Base-by-base conservation (phyloP, 768 basidiomycete genomes). In the Mrakia frigida region DNA sequence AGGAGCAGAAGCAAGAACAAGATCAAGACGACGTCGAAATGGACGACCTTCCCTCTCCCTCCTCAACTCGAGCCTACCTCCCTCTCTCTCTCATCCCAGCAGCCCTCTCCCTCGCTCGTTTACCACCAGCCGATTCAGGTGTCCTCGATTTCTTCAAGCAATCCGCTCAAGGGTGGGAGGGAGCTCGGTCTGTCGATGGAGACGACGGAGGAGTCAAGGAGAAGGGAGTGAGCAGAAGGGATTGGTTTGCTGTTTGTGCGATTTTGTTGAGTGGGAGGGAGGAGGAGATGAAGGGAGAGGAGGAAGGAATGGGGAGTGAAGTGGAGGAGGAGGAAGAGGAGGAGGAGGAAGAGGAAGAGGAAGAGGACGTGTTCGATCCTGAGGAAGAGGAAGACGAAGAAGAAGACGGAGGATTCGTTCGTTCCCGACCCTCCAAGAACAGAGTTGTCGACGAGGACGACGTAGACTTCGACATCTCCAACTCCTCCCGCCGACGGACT, bases 121-220 rank as follows among this genome's bases (percentile, higher is more conserved):
- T 77, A 0, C 76, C 76, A 4, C 71, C 76, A 0, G 31, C 59
- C 1, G 76, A 77, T 31, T 46, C 70, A 1, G 70, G 65, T 35
- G 71, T 77, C n/a, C 70, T 77, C 50, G 76, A 43, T 3, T 77
- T 77, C 63, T 77, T 77, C 61, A 63, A 71, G 37, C 76, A 77
- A 52, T 77, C 76, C 18, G 76, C 76, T 2, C 52, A 68, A 39
- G 76, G 76, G 10, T 77, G 76, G 76, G 63, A 43, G 25, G 73
- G 59, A 35, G 73, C 59, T 31, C n/a, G 18, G 16, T 25, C 33
- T 21, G 28, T 3, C 16, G 50, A 39, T 0, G 70, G 35, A 28
- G 56, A 16, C 3, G 75, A 35, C 1, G 75, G 23, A 6, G 39
- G 35, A 11, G 14, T 10, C 13, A 46, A 59, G 25, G 71, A 68